Percentiles rank a stretch among this genome's conserved stretches.
phyloP scores from a whole-genome alignment of 345 rosid genomes.

The Salix purpurea region DNA sequence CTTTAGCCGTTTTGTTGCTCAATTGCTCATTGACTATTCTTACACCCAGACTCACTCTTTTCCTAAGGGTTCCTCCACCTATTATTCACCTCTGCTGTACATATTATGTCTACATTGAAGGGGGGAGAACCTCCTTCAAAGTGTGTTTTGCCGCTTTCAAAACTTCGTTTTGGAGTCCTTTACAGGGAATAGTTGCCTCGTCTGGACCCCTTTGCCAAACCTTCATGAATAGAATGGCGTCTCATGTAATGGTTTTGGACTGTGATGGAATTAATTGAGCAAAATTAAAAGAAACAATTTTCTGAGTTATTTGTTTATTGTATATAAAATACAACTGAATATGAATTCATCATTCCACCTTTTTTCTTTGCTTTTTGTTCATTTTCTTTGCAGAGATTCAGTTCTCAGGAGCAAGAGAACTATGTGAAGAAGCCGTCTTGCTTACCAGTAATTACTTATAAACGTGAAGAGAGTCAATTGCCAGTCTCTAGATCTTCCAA shows the following conservation, averaged over 20 bases:
- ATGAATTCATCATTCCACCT: background rate
- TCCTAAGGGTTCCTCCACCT: background rate
- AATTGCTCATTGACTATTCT: background rate
- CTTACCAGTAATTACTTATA: constrained; percentile 41
- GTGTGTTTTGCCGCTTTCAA: background rate
- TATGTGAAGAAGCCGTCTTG: constrained; percentile 48
- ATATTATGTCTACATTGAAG: background rate
- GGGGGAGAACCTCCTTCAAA: background rate
- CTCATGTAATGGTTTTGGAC: constrained; percentile 1
- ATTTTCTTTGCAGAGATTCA: constrained; percentile 48
- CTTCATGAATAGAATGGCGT: background rate
- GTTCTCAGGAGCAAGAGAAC: constrained; percentile 64
- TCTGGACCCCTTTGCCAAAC: background rate
- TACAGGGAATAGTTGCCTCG: background rate
- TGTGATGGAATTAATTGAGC: background rate
- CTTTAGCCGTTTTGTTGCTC: background rate
- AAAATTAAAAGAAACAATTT: background rate
- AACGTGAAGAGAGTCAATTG: constrained; percentile 62
- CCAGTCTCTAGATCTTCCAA: constrained; percentile 45
- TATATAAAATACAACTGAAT: background rate
- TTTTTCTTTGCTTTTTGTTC: background rate
- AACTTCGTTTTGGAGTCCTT: background rate
- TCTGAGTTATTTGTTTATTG: background rate
- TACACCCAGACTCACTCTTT: background rate
- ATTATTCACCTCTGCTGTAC: background rate